Evolutionary conservation across 2,329 filamentous ascomycete species (phyloP), one percentile per base, ranked within the genome.

Genomic region (Cladosporium phlei): DNA sequence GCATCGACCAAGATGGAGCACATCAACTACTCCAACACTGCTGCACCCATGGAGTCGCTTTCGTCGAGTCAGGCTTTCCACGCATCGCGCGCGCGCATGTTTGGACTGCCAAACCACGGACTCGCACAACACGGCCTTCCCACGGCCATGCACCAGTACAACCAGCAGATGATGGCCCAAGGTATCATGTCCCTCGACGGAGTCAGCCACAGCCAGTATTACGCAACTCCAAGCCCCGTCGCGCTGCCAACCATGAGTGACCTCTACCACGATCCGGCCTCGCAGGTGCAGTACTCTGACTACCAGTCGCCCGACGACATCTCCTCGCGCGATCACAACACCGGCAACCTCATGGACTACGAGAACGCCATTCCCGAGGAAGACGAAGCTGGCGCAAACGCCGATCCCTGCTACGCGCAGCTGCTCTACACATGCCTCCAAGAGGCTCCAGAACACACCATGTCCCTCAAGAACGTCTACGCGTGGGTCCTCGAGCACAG

Each of bases 401-500:
- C 50, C 5, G 58, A 61, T 29, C 55, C 54, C 10, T 60, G 63
- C 1, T 97, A 97, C 61, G 89, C 91, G 0, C 77, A 85, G 58
- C 76, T 95, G 12, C 88, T 97, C 51, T 86, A 83, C 60, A 73
- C 76, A 42, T 88, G 88, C 1, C 77, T 97, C 16, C 78, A 83
- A 69, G 80, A 80, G 55, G 77, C 76, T 0, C 78, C 81, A 0
- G 71, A 74, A 4, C 76, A 85, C 52, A 81, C 79, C 17, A 85
- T 96, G 80, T 80, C 85, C 2, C 74, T 97, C 10, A 83, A 89
- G 56, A 84, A 94, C 45, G 86, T 97, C 48, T 97, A 97, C 66
- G 76, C 84, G 48, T 97, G 91, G 89, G 95, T 97, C 59, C 74
- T 79, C 32, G 76, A 83, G 21, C 83, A 95, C 60, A 95, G 89